Base-by-base conservation (phyloP, 352 stramenopile species). In the Globisporangium alternatum region DNA sequence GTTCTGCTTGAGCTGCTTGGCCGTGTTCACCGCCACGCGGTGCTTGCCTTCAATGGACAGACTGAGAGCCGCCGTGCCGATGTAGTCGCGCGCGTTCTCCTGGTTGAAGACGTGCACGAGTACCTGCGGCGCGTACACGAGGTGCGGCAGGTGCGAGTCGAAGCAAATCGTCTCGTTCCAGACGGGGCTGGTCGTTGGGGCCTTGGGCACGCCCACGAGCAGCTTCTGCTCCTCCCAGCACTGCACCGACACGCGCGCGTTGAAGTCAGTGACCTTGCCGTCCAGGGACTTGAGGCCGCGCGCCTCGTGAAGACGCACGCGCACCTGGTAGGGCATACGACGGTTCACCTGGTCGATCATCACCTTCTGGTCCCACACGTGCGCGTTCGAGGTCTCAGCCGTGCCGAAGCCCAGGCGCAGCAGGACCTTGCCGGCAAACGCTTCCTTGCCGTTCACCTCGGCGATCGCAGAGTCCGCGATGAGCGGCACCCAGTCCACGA, bases 311-410 rank as follows among this genome's bases (percentile, higher is more conserved):
- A 96, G 56, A 9, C 87, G 85, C 41, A 90, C 81, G 41, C 83
- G 86, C 39, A 96, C 70, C 56, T 93, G 82, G 75, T 88, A 94
- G 37, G 83, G 75, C 61, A 86, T 72, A 52, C 78, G 80, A 48
- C 71, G 76, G 53, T 83, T 84, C 33, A 89, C 76, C 22, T 80
- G 70, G 22, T 85, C 76, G 39, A 81, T 75, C 72, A 89, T 80
- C 69, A 64, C 63, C 45, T 79, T 75, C 52, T 87, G 66, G 66
- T 86, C 74, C 78, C 85, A 90, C 12, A 70, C 55, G 56, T 89
- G 75, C 8, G 64, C 58, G 12, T 75, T 79, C 8, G 78, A 81
- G 5, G 71, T 65, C 37, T 88, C 83, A n/a, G 77, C 70, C 1
- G 77, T 66, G 4, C 79, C 83, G 41, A 96, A 84, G n/a, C 82